phyloP scores from a whole-genome alignment of 2,329 filamentous ascomycete genomes.

The Fusarium agapanthi region DNA sequence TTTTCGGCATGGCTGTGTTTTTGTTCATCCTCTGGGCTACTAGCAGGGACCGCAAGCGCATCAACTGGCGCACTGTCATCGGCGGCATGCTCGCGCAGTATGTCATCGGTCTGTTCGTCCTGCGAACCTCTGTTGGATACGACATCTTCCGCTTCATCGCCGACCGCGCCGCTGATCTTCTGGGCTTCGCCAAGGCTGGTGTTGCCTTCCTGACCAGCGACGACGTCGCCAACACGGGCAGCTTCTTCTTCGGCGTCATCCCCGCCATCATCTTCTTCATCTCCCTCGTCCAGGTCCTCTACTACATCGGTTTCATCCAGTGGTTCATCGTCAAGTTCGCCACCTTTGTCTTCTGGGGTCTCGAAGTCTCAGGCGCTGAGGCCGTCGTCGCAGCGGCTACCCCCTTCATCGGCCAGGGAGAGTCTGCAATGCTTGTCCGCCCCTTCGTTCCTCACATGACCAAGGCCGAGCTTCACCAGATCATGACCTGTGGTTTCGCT shows the following conservation, averaged over 20 bases:
- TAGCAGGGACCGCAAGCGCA: slow-evolving; percentile 70
- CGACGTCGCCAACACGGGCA: slow-evolving; percentile 58
- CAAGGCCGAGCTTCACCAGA: slow-evolving; percentile 86
- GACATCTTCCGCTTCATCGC: slow-evolving; percentile 94
- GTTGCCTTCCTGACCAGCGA: slow-evolving; percentile 69
- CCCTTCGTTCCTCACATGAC: slow-evolving; percentile 89
- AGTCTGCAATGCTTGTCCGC: slow-evolving; percentile 90
- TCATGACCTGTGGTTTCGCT: slow-evolving; percentile 92
- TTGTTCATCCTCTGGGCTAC: slow-evolving; percentile 73
- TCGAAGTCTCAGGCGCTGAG: slow-evolving; percentile 88
- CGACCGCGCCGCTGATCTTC: slow-evolving; percentile 73
- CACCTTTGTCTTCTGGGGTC: slow-evolving; percentile 88
- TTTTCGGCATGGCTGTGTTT: slow-evolving; percentile 81
- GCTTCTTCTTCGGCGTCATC: slow-evolving; percentile 83
- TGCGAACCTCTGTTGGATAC: slow-evolving; percentile 81
- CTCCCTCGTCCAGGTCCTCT: slow-evolving; percentile 86
- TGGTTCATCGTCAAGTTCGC: slow-evolving; percentile 92
- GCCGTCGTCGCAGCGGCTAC: slow-evolving; percentile 94
- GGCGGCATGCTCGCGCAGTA: slow-evolving; percentile 91
- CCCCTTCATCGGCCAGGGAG: slow-evolving; percentile 93
- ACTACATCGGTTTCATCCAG: slow-evolving; percentile 82
- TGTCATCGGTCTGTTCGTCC: slow-evolving; percentile 86
- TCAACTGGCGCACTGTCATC: slow-evolving; percentile 83
- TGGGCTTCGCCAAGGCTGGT: slow-evolving; percentile 80
- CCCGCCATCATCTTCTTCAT: slow-evolving; percentile 97